Evolutionary conservation across 2,329 filamentous ascomycete genomes (phyloP).

Genomic region (Alternaria gaisen): DNA sequence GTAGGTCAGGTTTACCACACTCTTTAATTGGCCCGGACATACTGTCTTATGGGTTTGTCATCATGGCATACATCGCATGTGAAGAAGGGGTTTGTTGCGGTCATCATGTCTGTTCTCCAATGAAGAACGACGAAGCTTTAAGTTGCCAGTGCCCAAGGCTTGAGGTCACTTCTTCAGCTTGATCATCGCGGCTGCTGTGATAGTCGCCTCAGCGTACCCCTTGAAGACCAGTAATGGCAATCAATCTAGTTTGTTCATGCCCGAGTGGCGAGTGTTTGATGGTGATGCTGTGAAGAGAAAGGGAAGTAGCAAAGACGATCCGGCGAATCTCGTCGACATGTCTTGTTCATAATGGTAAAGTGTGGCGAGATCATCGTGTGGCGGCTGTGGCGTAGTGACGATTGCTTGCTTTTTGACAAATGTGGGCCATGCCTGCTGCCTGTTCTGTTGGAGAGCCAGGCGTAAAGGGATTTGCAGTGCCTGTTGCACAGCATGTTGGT

Average conservation of each 20-base stretch:
- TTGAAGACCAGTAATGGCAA: background rate
- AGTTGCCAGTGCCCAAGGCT: no score
- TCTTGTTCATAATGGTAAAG: background rate
- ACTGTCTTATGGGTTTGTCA: no score
- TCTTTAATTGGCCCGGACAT: no score
- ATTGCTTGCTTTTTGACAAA: background rate
- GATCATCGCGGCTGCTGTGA: no score
- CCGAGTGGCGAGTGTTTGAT: background rate
- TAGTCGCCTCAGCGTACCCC: background rate
- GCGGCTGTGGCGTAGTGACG: background rate
- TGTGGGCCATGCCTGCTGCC: background rate
- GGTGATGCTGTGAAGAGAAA: background rate
- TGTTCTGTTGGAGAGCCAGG: background rate
- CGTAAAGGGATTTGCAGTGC: background rate
- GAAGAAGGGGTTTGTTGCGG: no score
- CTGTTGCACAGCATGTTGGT: background rate
- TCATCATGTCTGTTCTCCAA: no score
- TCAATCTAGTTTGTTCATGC: background rate
- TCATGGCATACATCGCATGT: no score
- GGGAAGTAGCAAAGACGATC: background rate
- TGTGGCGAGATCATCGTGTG: conserved; percentile 2
- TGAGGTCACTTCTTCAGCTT: no score
- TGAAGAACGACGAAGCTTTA: no score
- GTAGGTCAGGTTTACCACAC: no score
- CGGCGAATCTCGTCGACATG: conserved; percentile 5